Base-by-base conservation (phyloP, 331 rosid genomes). In the Rosa hybrid region DNA sequence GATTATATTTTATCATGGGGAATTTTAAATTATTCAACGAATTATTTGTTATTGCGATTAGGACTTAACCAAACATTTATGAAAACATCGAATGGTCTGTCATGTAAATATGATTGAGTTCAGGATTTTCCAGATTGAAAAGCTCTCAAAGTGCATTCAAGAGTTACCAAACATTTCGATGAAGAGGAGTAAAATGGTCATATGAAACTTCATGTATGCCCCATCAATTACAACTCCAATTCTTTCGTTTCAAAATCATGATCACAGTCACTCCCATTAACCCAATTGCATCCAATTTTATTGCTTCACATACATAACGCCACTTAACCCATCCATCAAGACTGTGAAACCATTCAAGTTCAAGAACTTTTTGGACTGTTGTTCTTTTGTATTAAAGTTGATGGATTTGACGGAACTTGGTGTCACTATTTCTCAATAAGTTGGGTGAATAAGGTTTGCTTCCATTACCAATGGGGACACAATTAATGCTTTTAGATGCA, bases 321-420 rank as follows among this genome's bases (percentile, higher is more conserved):
- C 77, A 62, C 83, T 46, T 69, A 76, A 60, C 79, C 84, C 86
- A 72, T 78, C 80, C 56, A 82, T 84, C 83, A 79, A 77, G 67
- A 65, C 25, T 57, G 68, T 4, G 74, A 44, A 45, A 69, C 64
- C 82, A 77, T 76, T 79, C 78, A 41, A 74, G 69, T 67, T 38
- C 48, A 48, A 25, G 71, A 49, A 76, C 44, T 45, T 79, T 84
- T 78, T 75, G 79, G 70, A 75, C 86, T 74, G 77, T 62, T 89
- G n/a, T 46, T 77, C 81, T 78, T 84, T 46, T 76, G 72, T 68
- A 78, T 75, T 69, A 80, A 89, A 90, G 90, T 82, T 86, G 87
- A 74, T 92, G 89, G 96, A 94, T 94, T 94, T 89, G 97, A 92
- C 96, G 85, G 81, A 88, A 90, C 96, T 81, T 75, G 76, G 69